A percentile compares a stretch with the other conserved stretches of the same genome.
Conservation (phyloP, 2,329 filamentous ascomycete species). For the Penicillium sp. region DNA sequence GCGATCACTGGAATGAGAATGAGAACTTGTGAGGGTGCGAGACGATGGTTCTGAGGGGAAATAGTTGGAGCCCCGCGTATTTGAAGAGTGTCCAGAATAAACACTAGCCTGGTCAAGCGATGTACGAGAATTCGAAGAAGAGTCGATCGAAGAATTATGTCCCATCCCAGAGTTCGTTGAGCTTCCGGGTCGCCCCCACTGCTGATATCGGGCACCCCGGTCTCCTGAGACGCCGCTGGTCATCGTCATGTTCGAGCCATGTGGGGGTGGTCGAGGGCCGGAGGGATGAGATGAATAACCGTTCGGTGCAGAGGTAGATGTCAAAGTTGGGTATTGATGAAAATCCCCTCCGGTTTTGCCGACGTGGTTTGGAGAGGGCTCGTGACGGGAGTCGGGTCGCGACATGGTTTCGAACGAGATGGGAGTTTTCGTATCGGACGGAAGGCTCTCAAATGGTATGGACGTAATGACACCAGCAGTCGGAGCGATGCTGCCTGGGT, state of each 20-base stretch:
- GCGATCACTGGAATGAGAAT: slow-evolving; percentile 42
- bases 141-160: slow-evolving; percentile 62
- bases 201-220: slow-evolving; percentile 72
- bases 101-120: slow-evolving; percentile 70
- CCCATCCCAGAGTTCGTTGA: slow-evolving; percentile 58
- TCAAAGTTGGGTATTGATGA: slow-evolving; percentile 84
- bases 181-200: slow-evolving; percentile 70
- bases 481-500: slow-evolving; percentile 67
- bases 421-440: slow-evolving; percentile 69
- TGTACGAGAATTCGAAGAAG: slow-evolving; percentile 58
- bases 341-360: slow-evolving; percentile 79
- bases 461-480: slow-evolving; percentile 83
- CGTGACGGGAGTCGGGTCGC: slow-evolving; percentile 66
- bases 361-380: slow-evolving; percentile 80
- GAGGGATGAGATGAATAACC: slow-evolving; percentile 61
- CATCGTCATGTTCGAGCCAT: slow-evolving; percentile 61
- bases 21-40: slow-evolving; percentile 46
- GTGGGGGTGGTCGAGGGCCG: slow-evolving; percentile 64
- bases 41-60: slow-evolving; percentile 60
- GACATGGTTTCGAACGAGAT: slow-evolving; percentile 75
- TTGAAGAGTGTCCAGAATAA: slow-evolving; percentile 64
- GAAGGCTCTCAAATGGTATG: slow-evolving; percentile 79
- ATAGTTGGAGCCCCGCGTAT: slow-evolving; percentile 60
- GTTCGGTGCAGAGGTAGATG: slow-evolving; percentile 56
- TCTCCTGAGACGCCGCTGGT: slow-evolving; percentile 74